These are phyloP conservation scores for Chrysosporium queenslandicum DNA, from an alignment of 2,329 filamentous ascomycete genomes.

Conservation along the genomic window DNA sequence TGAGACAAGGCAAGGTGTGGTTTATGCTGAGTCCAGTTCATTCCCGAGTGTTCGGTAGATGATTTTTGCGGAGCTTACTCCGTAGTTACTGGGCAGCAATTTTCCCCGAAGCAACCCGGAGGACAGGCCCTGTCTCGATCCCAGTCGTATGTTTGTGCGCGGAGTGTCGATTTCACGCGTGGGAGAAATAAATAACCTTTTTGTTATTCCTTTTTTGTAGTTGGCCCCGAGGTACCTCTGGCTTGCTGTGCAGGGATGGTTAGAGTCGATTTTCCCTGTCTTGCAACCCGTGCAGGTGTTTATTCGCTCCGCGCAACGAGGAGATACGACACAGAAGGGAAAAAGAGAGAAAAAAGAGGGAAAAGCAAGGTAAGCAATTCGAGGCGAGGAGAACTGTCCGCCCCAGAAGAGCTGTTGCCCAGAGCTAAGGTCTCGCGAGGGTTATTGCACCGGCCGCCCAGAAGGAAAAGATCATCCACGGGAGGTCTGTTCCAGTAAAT, in stretches of 20 bases:
- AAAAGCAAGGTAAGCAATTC: too few relatives aligned
- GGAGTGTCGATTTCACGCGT: neutral
- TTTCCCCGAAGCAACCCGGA: constrained; percentile 8
- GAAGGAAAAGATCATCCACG: neutral
- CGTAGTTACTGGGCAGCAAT: constrained; percentile 2
- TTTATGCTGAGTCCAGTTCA: constrained; percentile 3
- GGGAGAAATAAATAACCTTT: constrained; percentile 1
- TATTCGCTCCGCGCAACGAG: neutral
- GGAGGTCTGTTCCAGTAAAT: neutral
- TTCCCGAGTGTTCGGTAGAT: constrained; percentile 2
- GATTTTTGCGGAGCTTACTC: neutral
- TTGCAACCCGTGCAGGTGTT: neutral
- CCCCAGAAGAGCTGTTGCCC: neutral
- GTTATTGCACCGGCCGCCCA: neutral
- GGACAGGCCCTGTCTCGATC: neutral
- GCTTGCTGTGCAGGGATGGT: neutral
- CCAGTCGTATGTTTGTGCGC: constrained; percentile 1
- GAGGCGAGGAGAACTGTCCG: neutral
- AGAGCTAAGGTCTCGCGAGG: neutral
- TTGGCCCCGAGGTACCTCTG: neutral
- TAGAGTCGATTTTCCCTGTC: neutral
- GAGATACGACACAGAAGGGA: neutral
- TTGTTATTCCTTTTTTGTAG: constrained; percentile 4
- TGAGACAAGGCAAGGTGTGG: constrained; percentile 6
- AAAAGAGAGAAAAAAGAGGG: neutral